phyloP scores from a whole-genome alignment of 2,329 filamentous ascomycete species.

The Corinectria fuckeliana region DNA sequence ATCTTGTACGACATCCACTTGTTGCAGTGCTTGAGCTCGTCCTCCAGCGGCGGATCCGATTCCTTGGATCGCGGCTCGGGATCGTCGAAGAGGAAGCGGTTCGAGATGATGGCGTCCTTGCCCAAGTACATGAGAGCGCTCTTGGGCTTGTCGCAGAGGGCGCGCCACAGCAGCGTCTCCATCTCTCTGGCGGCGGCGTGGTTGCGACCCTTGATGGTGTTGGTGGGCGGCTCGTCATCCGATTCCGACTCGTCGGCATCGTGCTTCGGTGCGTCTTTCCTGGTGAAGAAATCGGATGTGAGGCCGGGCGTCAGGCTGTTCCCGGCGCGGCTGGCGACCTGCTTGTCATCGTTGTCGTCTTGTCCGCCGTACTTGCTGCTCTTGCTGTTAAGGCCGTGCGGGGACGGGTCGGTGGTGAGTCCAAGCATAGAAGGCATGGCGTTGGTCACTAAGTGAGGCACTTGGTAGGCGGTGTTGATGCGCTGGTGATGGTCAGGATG shows the following conservation, averaged over 20 bases:
- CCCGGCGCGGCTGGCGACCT: conserved; percentile 24
- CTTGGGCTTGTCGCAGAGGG: conserved; percentile 40
- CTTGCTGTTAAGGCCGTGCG: conserved; percentile 29
- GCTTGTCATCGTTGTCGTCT: conserved; percentile 26
- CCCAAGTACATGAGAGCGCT: conserved; percentile 37
- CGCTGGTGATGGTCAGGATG: neutral
- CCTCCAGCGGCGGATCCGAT: conserved; percentile 37
- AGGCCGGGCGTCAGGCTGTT: conserved; percentile 31
- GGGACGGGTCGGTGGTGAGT: conserved; percentile 35
- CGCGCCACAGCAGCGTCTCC: conserved; percentile 40
- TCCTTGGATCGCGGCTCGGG: conserved; percentile 30
- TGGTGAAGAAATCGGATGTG: conserved; percentile 37
- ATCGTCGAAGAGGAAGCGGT: conserved; percentile 39
- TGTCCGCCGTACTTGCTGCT: conserved; percentile 25
- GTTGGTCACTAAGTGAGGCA: conserved; percentile 9
- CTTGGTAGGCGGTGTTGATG: neutral
- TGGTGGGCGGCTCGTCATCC: conserved; percentile 32
- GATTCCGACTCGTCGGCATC: conserved; percentile 28
- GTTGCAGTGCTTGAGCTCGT: conserved; percentile 37
- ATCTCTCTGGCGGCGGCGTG: conserved; percentile 37
- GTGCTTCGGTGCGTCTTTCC: conserved; percentile 29
- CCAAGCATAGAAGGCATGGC: conserved; percentile 40
- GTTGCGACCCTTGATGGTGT: conserved; percentile 39
- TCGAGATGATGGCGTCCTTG: conserved; percentile 38
- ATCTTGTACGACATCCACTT: conserved; percentile 41